Evolutionary conservation across 805 yeast species (phyloP), one percentile per base, ranked within the genome.

Genomic region (Teunomyces cretensis): DNA sequence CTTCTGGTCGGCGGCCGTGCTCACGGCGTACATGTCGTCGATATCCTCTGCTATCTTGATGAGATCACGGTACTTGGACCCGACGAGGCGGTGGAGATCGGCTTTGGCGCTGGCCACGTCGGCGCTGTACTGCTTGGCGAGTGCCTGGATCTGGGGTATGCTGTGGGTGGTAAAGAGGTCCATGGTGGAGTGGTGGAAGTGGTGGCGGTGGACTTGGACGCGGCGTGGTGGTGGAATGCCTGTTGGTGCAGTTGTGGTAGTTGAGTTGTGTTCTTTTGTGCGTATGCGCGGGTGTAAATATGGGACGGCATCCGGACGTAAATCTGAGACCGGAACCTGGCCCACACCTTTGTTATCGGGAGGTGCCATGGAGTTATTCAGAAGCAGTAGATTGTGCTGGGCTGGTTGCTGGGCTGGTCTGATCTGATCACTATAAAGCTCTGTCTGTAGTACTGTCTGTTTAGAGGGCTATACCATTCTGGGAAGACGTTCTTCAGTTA

Each of bases 31-130:
- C 66, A 69, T 68, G 9, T 46, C 52, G 30, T 64, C 67, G 22
- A 72, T 70, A 43, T 68, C 73, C 46, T 71, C 75, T n/a, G 76
- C 73, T 11, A 72, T 70, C 37, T 63, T 59, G 38, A 72, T 70
- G 54, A 72, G 61, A 53, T 71, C 75, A 38, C 77, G 55, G 56
- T 72, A 72, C 43, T 72, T 72, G 26, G 49, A 51, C 6, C 75
- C 72, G 15, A 72, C 76, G 39, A 72, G 57, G 4, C 51, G 43
- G 45, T 71, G 75, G 12, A 72, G 53, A 33, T 70, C 66, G 9
- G 52, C 30, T 45, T 63, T 64, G 45, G 74, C 68, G 11, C 49
- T 39, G 4, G 46, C 48, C n/a, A 63, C 65, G 26, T 55, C 56
- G 6, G 45, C 47, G 30, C 58, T 54, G 47, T 69, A 70, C 16